Conservation (phyloP, 768 basidiomycete species). For the Rhodotorula graminis region DNA sequence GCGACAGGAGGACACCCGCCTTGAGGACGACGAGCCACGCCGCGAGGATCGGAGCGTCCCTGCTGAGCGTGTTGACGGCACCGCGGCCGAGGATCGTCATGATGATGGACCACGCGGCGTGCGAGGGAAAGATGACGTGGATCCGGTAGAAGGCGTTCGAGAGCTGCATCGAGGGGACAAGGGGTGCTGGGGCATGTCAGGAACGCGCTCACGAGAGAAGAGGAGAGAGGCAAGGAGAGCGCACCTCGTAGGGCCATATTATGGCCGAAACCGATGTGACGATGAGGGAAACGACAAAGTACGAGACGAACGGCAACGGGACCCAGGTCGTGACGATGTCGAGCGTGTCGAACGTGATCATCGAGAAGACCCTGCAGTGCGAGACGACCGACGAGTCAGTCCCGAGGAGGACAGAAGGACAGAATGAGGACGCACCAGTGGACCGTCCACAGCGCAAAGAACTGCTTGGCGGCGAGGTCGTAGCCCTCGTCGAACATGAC, state of each 20-base stretch:
- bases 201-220: too few relatives aligned
- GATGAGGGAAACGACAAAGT: constrained; percentile 9
- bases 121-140: constrained; percentile 12
- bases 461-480: constrained; percentile 11
- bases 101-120: neutral
- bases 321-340: constrained; percentile 12
- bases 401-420: too few relatives aligned
- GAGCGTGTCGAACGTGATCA: constrained; percentile 20
- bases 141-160: constrained; percentile 20
- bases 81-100: constrained; percentile 14
- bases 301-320: neutral
- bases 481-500: constrained; percentile 20
- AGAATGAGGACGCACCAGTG: constrained; percentile 5
- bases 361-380: constrained; percentile 10
- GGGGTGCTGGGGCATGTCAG: neutral
- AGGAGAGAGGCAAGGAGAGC: too few relatives aligned
- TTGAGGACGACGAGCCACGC: constrained; percentile 23
- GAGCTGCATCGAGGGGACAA: neutral
- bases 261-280: constrained; percentile 11
- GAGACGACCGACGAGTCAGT: too few relatives aligned
- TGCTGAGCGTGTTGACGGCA: constrained; percentile 2
- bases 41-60: constrained; percentile 15
- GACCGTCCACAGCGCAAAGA: constrained; percentile 21
- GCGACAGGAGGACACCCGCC: constrained; percentile 8
- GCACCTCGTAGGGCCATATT: constrained; percentile 13